phyloP scores from a whole-genome alignment of 495 filamentous ascomycete species.

The Ramalina intermedia region DNA sequence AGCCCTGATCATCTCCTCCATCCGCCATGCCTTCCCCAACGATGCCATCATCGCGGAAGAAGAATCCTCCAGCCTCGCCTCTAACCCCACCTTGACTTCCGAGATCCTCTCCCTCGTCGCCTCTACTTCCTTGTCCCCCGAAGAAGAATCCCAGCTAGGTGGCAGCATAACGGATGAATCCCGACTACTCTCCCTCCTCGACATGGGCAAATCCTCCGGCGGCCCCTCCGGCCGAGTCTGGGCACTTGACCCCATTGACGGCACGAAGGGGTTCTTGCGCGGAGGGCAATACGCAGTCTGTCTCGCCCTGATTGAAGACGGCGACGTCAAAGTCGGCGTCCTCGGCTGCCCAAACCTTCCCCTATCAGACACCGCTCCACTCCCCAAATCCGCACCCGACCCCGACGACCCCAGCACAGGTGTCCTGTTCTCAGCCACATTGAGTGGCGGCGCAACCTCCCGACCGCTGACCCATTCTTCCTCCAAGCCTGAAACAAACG shows the following conservation, averaged over 20 bases:
- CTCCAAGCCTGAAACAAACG: too few relatives aligned
- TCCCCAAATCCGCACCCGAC: constrained; percentile 55
- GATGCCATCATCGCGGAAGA: constrained; percentile 94
- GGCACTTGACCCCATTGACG: constrained; percentile 95
- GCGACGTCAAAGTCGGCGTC: constrained; percentile 88
- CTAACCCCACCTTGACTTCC: constrained; percentile 43
- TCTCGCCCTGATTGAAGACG: constrained; percentile 79
- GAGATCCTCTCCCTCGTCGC: constrained; percentile 75
- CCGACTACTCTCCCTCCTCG: constrained; percentile 75
- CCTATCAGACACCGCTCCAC: constrained; percentile 54
- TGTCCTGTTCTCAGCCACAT: constrained; percentile 69
- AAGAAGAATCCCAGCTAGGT: constrained; percentile 53
- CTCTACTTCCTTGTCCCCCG: constrained; percentile 55
- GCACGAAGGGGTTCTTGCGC: constrained; percentile 89
- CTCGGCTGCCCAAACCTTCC: constrained; percentile 92
- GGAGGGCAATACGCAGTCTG: constrained; percentile 98
- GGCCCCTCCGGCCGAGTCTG: constrained; percentile 76
- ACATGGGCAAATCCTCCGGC: constrained; percentile 65
- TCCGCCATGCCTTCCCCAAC: constrained; percentile 74
- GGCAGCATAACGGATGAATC: constrained; percentile 54
- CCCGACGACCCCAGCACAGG: constrained; percentile 54
- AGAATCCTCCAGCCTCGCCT: constrained; percentile 63
- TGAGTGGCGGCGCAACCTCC: constrained; percentile 61
- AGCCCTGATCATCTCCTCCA: constrained; percentile 82
- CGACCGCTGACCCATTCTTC: constrained; percentile 17